A percentile compares a stretch with the other conserved stretches of the same genome.
Evolutionary conservation across 495 filamentous ascomycete genomes (phyloP).

Genomic region (Choiromyces venosus): DNA sequence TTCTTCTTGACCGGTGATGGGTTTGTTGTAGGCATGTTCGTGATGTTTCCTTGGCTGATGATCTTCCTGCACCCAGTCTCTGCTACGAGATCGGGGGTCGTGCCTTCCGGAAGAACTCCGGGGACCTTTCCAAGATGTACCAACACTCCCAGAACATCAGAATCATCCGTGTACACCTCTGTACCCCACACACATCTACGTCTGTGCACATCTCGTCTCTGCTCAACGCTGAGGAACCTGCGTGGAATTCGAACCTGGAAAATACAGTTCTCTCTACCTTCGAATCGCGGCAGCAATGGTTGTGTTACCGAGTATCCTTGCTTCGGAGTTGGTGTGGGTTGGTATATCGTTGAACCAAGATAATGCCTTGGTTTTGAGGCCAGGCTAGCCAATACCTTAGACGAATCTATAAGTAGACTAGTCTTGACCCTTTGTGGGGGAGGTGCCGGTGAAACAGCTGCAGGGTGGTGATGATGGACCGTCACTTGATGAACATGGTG

Average conservation of each 20-base stretch:
- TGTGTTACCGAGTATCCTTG: conserved; percentile 58
- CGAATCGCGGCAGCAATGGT: conserved; percentile 70
- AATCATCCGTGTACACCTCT: conserved; percentile 92
- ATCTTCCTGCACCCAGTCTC: conserved; percentile 40
- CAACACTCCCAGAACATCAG: conserved; percentile 83
- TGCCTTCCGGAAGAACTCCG: conserved; percentile 75
- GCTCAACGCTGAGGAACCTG: conserved; percentile 60
- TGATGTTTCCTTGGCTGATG: conserved; percentile 22
- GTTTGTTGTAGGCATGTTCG: conserved; percentile 26
- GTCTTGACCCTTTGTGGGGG: conserved; percentile 42
- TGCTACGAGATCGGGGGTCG: conserved; percentile 53
- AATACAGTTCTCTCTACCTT: conserved; percentile 81
- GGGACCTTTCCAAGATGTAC: conserved; percentile 90
- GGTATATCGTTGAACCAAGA: conserved; percentile 49
- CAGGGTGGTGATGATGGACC: conserved; percentile 51
- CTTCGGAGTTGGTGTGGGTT: conserved; percentile 60
- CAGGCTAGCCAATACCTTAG: conserved; percentile 55
- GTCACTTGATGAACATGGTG: conserved; percentile 50
- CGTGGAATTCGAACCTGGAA: conserved; percentile 80
- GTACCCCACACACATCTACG: conserved; percentile 83
- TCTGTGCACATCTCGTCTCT: conserved; percentile 74
- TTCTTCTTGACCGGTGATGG: conserved; percentile 36
- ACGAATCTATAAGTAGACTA: conserved; percentile 40
- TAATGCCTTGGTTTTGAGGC: conserved; percentile 43
- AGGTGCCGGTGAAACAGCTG: conserved; percentile 43